Evolutionary conservation across 1,284 basidiomycete genomes (phyloP).

Genomic region (Boletus albobrunnescens): DNA sequence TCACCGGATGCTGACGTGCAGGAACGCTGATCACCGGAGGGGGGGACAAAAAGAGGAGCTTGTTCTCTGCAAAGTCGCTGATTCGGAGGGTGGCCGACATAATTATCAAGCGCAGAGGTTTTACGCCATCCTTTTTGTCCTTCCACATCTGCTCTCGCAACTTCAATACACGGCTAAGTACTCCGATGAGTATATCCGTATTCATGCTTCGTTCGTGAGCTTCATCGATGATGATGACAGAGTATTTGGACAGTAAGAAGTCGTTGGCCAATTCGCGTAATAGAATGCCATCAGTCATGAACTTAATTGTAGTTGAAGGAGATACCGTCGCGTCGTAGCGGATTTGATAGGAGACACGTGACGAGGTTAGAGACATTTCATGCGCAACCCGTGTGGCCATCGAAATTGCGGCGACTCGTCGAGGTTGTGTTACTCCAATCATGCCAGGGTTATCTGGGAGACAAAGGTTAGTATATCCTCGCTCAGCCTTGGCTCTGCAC

Average conservation of each 20-base stretch:
- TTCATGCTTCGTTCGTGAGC: conserved; percentile 98
- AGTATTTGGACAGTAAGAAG: conserved; percentile 88
- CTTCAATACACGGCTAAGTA: conserved; percentile 87
- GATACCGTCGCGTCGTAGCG: conserved; percentile 95
- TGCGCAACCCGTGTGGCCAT: conserved; percentile 90
- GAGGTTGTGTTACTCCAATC: conserved; percentile 97
- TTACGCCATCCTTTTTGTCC: conserved; percentile 46
- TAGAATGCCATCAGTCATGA: conserved; percentile 99
- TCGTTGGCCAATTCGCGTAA: conserved; percentile 90
- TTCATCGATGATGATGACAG: conserved; percentile 94
- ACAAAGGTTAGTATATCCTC: conserved; percentile 4
- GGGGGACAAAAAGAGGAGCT: conserved; percentile 72
- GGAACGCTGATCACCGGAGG: conserved; percentile 90
- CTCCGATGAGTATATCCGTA: conserved; percentile 96
- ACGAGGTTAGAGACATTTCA: conserved; percentile 80
- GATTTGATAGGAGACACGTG: conserved; percentile 91
- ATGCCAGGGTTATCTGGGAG: conserved; percentile 89
- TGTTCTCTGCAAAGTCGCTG: conserved; percentile 89
- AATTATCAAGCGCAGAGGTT: conserved; percentile 91
- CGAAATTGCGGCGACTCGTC: conserved; percentile 95
- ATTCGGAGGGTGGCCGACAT: conserved; percentile 99
- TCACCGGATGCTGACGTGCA: conserved; percentile 93
- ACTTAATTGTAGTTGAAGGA: conserved; percentile 89
- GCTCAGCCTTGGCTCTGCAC: conserved; percentile 20
- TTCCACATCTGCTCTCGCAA: conserved; percentile 88